Evolutionary conservation across 2,329 filamentous ascomycete genomes (phyloP).

Genomic region (Ophiostoma triangulosporum): DNA sequence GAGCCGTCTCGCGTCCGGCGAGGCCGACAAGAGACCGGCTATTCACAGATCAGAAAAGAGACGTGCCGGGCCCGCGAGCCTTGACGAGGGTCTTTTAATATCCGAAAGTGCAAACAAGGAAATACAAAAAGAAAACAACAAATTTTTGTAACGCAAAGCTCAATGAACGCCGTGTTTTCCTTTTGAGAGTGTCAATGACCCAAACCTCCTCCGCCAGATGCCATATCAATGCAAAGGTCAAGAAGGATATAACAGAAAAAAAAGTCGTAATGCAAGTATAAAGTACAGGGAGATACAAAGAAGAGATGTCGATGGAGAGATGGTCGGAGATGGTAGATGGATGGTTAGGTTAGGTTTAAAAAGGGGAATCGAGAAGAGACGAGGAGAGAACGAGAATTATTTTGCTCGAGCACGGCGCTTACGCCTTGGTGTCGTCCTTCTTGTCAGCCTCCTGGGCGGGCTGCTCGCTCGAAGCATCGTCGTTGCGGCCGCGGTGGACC

Average conservation of each 20-base stretch:
- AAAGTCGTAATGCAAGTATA: constrained; percentile 1
- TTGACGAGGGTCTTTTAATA: neutral
- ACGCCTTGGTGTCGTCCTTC: constrained; percentile 61
- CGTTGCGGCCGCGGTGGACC: constrained; percentile 92
- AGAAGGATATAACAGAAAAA: constrained; percentile 3
- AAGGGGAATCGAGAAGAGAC: neutral
- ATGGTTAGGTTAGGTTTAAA: too few relatives aligned
- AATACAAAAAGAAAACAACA: neutral
- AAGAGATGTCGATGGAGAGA: constrained; percentile 15
- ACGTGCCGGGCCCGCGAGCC: neutral
- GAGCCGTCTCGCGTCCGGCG: neutral
- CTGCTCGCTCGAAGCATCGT: constrained; percentile 32
- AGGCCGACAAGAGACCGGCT: neutral
- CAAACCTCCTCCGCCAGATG: neutral
- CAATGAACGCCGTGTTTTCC: neutral
- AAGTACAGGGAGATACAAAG: constrained; percentile 4
- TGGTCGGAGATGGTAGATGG: constrained; percentile 11
- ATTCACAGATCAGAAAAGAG: neutral
- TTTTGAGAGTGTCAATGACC: neutral
- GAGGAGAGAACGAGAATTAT: neutral
- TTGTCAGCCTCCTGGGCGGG: constrained; percentile 54
- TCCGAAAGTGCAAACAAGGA: neutral
- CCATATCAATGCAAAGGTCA: neutral
- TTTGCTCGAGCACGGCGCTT: constrained; percentile 22
- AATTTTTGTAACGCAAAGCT: neutral